These are phyloP conservation scores for Tolypocladium paradoxum DNA, from an alignment of 2,329 filamentous ascomycete genomes.

Conservation along the genomic window DNA sequence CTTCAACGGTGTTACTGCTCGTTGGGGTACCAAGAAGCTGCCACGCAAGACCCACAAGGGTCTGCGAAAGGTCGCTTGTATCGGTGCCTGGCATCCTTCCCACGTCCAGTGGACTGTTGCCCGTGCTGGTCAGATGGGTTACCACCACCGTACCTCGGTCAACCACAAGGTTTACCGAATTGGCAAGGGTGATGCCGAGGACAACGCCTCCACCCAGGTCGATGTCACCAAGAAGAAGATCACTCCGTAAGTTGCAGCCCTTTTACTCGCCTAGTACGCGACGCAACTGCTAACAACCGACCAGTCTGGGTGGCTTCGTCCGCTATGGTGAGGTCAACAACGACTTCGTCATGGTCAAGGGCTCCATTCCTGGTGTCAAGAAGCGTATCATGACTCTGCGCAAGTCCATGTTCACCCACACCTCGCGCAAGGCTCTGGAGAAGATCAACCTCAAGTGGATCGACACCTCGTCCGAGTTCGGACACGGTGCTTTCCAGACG, in stretches of 20 bases:
- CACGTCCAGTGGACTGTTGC: constrained; percentile 99
- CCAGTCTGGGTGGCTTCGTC: constrained; percentile 95
- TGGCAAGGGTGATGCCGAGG: constrained; percentile 82
- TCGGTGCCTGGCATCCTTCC: constrained; percentile 99
- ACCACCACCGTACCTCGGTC: constrained; percentile 99
- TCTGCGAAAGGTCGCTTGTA: constrained; percentile 99
- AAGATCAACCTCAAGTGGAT: constrained; percentile 99
- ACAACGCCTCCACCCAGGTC: constrained; percentile 87
- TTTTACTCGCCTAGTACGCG: not conserved
- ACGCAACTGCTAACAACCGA: constrained; percentile 19
- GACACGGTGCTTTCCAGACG: constrained; percentile 99
- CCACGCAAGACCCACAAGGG: constrained; percentile 99
- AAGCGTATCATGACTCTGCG: constrained; percentile 98
- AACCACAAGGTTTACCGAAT: constrained; percentile 99
- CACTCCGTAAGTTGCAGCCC: constrained; percentile 71
- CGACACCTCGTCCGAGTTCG: constrained; percentile 99
- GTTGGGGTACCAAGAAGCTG: constrained; percentile 99
- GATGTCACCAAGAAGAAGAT: constrained; percentile 99
- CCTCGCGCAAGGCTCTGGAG: constrained; percentile 88
- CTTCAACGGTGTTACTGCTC: constrained; percentile 90
- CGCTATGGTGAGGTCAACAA: constrained; percentile 99
- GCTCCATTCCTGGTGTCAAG: constrained; percentile 94
- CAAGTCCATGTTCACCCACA: constrained; percentile 98
- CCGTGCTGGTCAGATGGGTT: constrained; percentile 98
- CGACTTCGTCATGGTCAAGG: constrained; percentile 97